phyloP scores from a whole-genome alignment of 2,329 filamentous ascomycete genomes.

The Fusarium praegraminearum region DNA sequence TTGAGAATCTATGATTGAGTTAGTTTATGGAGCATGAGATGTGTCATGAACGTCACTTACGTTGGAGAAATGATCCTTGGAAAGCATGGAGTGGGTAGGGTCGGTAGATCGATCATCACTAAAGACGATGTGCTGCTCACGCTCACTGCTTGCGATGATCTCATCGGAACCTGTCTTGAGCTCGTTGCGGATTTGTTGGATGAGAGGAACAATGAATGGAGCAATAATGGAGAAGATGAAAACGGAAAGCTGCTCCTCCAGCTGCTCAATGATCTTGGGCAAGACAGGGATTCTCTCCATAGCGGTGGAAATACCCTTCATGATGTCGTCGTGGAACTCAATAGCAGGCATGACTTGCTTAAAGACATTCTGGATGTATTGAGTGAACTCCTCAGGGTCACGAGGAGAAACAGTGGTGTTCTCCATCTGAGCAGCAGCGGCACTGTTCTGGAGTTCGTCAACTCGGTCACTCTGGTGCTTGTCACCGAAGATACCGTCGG shows the following conservation, averaged over 20 bases:
- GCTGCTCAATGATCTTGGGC: slow-evolving; percentile 84
- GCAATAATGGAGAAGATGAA: slow-evolving; percentile 94
- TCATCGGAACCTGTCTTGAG: slow-evolving; percentile 87
- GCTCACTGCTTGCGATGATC: slow-evolving; percentile 85
- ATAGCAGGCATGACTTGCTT: slow-evolving; percentile 89
- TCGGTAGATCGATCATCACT: slow-evolving; percentile 80
- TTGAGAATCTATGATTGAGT: slow-evolving; percentile 72
- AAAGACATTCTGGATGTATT: slow-evolving; percentile 79
- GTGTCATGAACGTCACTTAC: slow-evolving; percentile 54
- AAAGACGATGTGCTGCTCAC: slow-evolving; percentile 90
- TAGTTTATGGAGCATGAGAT: neutral
- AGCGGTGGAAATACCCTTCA: slow-evolving; percentile 81
- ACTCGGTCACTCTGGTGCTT: slow-evolving; percentile 80
- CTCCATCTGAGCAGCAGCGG: slow-evolving; percentile 79
- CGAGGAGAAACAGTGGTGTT: slow-evolving; percentile 80
- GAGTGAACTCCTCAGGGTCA: slow-evolving; percentile 85
- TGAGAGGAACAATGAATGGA: slow-evolving; percentile 86
- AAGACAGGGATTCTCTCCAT: slow-evolving; percentile 89
- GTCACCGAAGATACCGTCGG: slow-evolving; percentile 81
- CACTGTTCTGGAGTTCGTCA: slow-evolving; percentile 82
- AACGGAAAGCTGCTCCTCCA: slow-evolving; percentile 87
- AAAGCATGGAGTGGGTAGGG: slow-evolving; percentile 94
- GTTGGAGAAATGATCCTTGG: slow-evolving; percentile 95
- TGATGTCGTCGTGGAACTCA: slow-evolving; percentile 88
- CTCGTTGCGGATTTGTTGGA: slow-evolving; percentile 87